Evolutionary conservation across 768 basidiomycete genomes (phyloP).

Genomic region (Coprinellus micaceus): DNA sequence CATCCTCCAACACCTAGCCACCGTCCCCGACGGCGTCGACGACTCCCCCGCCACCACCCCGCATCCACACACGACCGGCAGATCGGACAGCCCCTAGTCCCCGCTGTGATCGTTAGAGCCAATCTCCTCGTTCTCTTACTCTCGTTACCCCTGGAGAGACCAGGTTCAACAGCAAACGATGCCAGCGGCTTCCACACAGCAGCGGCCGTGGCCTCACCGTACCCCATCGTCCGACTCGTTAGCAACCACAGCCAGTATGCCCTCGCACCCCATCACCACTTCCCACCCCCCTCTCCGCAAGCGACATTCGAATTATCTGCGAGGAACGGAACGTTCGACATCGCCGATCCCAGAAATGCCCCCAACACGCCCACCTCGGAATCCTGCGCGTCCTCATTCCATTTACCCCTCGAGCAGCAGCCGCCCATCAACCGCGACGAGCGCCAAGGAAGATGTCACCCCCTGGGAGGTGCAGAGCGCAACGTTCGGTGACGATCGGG

Average conservation of each 20-base stretch:
- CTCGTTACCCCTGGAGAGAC: not conserved
- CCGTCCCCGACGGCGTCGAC: not conserved
- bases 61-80: not conserved
- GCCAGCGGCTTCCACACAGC: not conserved
- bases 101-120: not conserved
- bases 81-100: not conserved
- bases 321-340: conserved; percentile 15
- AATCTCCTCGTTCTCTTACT: not conserved
- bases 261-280: not conserved
- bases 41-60: not conserved
- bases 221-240: not conserved
- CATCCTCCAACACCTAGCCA: not conserved
- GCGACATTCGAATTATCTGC: conserved; percentile 21
- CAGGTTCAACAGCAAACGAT: not conserved
- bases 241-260: not conserved
- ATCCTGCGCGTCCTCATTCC: conserved; percentile 24
- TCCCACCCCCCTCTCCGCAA: conserved; percentile 7
- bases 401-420: conserved; percentile 10
- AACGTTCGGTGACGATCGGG: not conserved
- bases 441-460: conserved; percentile 15
- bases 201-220: not conserved
- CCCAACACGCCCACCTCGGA: conserved; percentile 30
- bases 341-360: conserved; percentile 19
- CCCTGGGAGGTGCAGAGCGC: conserved; percentile 13
- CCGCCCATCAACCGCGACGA: conserved; percentile 24